phyloP scores from a whole-genome alignment of 306 rosid species.

The Casuarina cunninghamiana region DNA sequence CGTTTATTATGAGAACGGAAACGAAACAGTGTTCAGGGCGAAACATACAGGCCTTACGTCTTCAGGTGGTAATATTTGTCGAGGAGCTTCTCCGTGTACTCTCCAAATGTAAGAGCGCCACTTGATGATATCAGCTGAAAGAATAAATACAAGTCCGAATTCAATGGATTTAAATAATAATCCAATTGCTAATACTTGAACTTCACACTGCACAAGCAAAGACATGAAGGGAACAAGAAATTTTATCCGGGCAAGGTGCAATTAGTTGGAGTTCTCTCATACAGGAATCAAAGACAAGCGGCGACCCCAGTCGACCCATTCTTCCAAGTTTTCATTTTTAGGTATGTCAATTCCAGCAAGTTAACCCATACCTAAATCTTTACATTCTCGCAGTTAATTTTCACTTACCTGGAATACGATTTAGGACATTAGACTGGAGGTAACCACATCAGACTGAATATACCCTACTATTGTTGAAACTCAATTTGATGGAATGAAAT shows the following conservation, averaged over 20 bases:
- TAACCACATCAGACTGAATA: not conserved
- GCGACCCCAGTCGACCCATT: no score
- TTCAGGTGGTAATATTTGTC: conserved; percentile 77
- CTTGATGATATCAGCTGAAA: conserved; percentile 70
- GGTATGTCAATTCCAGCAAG: not conserved
- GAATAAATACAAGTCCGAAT: not conserved
- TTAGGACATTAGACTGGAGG: not conserved
- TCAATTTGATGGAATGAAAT: not conserved
- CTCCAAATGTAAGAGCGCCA: conserved; percentile 76
- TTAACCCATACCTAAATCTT: not conserved
- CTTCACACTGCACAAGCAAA: not conserved
- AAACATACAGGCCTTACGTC: conserved; percentile 3
- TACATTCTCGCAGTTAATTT: not conserved
- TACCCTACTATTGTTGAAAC: not conserved
- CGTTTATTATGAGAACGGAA: not conserved
- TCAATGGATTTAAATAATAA: conserved; percentile 7
- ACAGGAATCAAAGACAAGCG: conserved; percentile 5
- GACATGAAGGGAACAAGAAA: not conserved
- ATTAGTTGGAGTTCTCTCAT: not conserved
- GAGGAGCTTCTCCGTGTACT: conserved; percentile 81
- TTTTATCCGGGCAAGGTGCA: not conserved
- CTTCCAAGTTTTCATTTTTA: no score
- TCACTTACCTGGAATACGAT: not conserved
- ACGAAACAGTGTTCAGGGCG: not conserved
- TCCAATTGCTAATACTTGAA: not conserved